These are phyloP conservation scores for Cystofilobasidium macerans DNA, from an alignment of 768 basidiomycete species.

Conservation along the genomic window DNA sequence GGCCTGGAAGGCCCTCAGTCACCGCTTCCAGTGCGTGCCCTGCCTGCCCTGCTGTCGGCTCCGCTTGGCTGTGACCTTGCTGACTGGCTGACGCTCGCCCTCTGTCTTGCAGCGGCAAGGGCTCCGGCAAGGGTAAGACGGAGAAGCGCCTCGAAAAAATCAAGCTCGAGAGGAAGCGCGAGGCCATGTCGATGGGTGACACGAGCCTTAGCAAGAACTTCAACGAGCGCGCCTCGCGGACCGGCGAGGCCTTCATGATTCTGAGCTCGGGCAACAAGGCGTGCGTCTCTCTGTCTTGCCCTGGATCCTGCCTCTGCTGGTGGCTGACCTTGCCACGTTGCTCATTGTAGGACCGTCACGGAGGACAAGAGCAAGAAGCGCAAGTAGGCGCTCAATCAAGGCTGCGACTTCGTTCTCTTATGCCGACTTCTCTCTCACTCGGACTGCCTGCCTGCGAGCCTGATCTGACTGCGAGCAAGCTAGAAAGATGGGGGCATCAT, in stretches of 20 bases:
- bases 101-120: slow-evolving; percentile 53
- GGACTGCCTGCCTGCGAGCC: too few species aligned
- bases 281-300: too few species aligned
- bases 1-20: slow-evolving; percentile 95
- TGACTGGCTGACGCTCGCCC: not conserved
- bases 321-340: not conserved
- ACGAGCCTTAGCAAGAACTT: slow-evolving; percentile 91
- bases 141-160: slow-evolving; percentile 95
- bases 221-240: slow-evolving; percentile 81
- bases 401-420: too few species aligned
- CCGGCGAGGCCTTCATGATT: slow-evolving; percentile 92
- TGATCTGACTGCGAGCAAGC: too few species aligned
- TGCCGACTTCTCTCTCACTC: too few species aligned
- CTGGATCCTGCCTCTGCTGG: slow-evolving; percentile 3
- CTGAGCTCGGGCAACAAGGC: slow-evolving; percentile 42
- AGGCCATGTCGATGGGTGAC: slow-evolving; percentile 87
- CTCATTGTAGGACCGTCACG: too few species aligned
- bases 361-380: not conserved
- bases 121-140: slow-evolving; percentile 90
- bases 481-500: too few species aligned
- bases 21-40: slow-evolving; percentile 67
- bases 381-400: not conserved
- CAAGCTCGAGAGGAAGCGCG: slow-evolving; percentile 89
- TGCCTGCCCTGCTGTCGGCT: not conserved
- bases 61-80: not conserved